Conservation (phyloP, 2,329 filamentous ascomycete species). For the Talaromyces islandicus region DNA sequence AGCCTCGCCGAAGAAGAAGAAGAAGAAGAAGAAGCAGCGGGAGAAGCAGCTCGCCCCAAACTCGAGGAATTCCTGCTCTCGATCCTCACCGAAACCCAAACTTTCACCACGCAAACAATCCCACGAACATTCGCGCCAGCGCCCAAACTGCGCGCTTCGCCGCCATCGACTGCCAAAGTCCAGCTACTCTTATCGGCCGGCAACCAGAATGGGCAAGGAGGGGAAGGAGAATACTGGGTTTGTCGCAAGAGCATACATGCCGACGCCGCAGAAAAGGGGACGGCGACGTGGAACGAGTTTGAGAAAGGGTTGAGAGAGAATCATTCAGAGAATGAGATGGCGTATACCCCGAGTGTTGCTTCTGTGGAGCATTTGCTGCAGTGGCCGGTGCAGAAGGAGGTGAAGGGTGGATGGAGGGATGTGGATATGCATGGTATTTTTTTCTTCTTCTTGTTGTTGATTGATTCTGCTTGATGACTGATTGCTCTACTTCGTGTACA, state of each 20-base stretch:
- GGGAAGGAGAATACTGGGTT: conserved; percentile 32
- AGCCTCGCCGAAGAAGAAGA: neutral
- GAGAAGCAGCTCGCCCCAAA: conserved; percentile 4
- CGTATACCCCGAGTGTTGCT: conserved; percentile 34
- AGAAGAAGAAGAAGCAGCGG: neutral
- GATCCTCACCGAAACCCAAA: conserved; percentile 22
- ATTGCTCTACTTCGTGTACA: conserved; percentile 11
- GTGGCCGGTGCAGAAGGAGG: conserved; percentile 18
- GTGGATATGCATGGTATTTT: conserved; percentile 22
- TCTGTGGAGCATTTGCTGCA: conserved; percentile 23
- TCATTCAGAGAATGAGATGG: conserved; percentile 36
- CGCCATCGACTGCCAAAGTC: conserved; percentile 25
- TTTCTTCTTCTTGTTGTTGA: neutral
- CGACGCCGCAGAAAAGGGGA: conserved; percentile 21
- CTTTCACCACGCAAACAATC: conserved; percentile 21
- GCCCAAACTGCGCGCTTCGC: conserved; percentile 21
- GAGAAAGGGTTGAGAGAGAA: conserved; percentile 28
- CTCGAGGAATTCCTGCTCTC: conserved; percentile 18
- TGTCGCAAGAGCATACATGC: conserved; percentile 35
- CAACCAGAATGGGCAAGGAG: neutral
- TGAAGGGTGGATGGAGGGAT: conserved; percentile 17
- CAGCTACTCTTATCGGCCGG: conserved; percentile 17
- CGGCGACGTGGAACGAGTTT: conserved; percentile 35
- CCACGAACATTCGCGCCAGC: conserved; percentile 21
- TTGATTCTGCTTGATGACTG: neutral